phyloP scores from a whole-genome alignment of 352 stramenopile genomes.

The Pythium angustatum region DNA sequence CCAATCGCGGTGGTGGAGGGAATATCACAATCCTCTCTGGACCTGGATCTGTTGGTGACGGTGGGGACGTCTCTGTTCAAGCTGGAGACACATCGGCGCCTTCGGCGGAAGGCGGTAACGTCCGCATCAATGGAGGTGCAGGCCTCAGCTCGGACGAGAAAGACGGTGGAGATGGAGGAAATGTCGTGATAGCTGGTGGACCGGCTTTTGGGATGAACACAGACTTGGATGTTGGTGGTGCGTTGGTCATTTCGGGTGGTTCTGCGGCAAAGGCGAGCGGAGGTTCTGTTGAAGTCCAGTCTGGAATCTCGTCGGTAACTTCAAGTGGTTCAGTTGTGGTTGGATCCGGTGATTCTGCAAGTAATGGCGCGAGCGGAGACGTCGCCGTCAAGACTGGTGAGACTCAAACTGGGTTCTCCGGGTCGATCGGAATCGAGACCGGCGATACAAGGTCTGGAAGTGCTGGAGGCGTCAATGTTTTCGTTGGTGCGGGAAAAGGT shows the following conservation, averaged over 20 bases:
- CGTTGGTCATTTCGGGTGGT: slow-evolving; percentile 42
- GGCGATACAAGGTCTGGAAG: slow-evolving; percentile 40
- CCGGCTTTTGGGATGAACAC: slow-evolving; percentile 42
- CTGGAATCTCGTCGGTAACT: slow-evolving; percentile 37
- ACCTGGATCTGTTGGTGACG: slow-evolving; percentile 44
- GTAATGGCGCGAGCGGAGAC: slow-evolving; percentile 34
- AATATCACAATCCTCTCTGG: slow-evolving; percentile 62
- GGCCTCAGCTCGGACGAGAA: slow-evolving; percentile 50
- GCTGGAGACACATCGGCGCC: slow-evolving; percentile 39
- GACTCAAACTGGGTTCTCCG: slow-evolving; percentile 41
- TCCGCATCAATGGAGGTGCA: slow-evolving; percentile 50
- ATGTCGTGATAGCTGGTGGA: slow-evolving; percentile 52
- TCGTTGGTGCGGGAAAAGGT: slow-evolving; percentile 40
- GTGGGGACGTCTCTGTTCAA: slow-evolving; percentile 39
- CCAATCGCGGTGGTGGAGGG: slow-evolving; percentile 49
- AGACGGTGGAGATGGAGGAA: slow-evolving; percentile 57
- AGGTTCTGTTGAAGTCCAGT: slow-evolving; percentile 45
- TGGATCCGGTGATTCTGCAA: slow-evolving; percentile 34
- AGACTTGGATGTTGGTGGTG: slow-evolving; percentile 39
- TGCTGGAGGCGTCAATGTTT: slow-evolving; percentile 46
- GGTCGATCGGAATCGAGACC: slow-evolving; percentile 43
- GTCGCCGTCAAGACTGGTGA: slow-evolving; percentile 38
- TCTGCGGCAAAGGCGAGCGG: slow-evolving; percentile 41
- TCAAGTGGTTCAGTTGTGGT: slow-evolving; percentile 52
- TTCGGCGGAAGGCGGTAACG: slow-evolving; percentile 41